phyloP scores from a whole-genome alignment of 148 eudicot species.

The Fagopyrum tataricum region DNA sequence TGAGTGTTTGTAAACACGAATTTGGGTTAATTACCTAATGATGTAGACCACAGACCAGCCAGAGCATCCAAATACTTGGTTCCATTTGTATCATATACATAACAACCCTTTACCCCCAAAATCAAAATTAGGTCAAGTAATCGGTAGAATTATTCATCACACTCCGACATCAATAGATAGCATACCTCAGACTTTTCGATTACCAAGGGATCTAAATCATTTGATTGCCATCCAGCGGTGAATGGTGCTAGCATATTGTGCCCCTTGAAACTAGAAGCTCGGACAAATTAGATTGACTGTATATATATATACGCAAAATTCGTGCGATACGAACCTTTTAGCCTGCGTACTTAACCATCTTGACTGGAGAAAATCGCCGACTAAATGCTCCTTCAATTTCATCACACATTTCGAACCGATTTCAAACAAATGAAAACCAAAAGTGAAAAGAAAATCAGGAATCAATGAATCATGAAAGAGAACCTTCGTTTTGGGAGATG shows the following conservation, averaged over 20 bases:
- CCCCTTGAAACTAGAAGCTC: slow-evolving; percentile 57
- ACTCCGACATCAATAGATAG: background rate
- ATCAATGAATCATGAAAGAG: background rate
- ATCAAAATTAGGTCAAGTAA: background rate
- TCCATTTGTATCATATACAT: slow-evolving; percentile 73
- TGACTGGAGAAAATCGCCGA: background rate
- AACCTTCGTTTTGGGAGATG: background rate
- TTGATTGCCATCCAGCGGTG: slow-evolving; percentile 89
- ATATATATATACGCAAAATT: background rate
- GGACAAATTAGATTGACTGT: background rate
- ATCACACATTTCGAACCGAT: background rate
- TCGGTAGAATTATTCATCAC: background rate
- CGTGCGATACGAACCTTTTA: background rate
- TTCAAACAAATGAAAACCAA: background rate
- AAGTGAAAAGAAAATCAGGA: background rate
- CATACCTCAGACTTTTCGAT: slow-evolving; percentile 81
- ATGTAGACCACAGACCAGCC: slow-evolving; percentile 94
- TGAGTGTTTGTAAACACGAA: background rate
- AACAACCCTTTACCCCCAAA: slow-evolving; percentile 44
- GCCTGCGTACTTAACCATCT: background rate
- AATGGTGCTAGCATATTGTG: slow-evolving; percentile 96
- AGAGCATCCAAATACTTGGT: slow-evolving; percentile 88
- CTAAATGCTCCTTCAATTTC: background rate
- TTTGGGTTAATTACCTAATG: slow-evolving; percentile 47
- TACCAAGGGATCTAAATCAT: slow-evolving; percentile 66